phyloP scores from a whole-genome alignment of 2,329 filamentous ascomycete species.

The Cercospora nicotianae region DNA sequence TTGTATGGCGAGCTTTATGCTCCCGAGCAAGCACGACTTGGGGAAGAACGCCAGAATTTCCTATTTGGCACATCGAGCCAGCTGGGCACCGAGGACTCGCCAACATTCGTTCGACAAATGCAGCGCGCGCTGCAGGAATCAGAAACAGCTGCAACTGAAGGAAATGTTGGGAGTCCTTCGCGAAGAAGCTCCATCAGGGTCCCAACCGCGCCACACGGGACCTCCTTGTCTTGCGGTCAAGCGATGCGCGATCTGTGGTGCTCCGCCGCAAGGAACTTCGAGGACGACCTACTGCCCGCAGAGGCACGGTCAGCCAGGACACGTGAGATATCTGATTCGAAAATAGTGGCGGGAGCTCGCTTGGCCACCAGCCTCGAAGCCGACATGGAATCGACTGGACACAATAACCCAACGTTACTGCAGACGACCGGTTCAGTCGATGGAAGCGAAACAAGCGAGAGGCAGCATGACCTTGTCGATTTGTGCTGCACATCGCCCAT shows the following conservation, averaged over 20 bases:
- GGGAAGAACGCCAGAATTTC: slow-evolving; percentile 70
- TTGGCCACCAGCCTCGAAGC: neutral
- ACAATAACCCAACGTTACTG: neutral
- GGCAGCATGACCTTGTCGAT: slow-evolving; percentile 10
- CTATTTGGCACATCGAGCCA: slow-evolving; percentile 87
- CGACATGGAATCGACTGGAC: neutral
- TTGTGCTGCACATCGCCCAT: slow-evolving; percentile 17
- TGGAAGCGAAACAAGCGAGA: neutral
- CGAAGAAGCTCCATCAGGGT: slow-evolving; percentile 31
- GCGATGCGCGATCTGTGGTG: slow-evolving; percentile 62
- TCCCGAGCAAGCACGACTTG: slow-evolving; percentile 65
- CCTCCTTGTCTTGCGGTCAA: slow-evolving; percentile 34
- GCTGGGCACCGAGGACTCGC: slow-evolving; percentile 70
- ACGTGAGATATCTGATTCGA: neutral
- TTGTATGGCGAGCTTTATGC: slow-evolving; percentile 55
- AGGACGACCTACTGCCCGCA: slow-evolving; percentile 46
- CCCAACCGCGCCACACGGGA: slow-evolving; percentile 34
- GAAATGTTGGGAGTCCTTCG: slow-evolving; percentile 9
- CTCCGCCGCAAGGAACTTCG: slow-evolving; percentile 65
- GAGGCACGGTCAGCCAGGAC: neutral
- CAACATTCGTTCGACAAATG: slow-evolving; percentile 62
- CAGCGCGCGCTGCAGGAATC: slow-evolving; percentile 63
- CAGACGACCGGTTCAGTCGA: neutral
- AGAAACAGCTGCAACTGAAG: slow-evolving; percentile 41
- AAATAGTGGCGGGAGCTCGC: neutral